Conservation (phyloP, 257 asterid species). For the Craterostigma plantagineum region DNA sequence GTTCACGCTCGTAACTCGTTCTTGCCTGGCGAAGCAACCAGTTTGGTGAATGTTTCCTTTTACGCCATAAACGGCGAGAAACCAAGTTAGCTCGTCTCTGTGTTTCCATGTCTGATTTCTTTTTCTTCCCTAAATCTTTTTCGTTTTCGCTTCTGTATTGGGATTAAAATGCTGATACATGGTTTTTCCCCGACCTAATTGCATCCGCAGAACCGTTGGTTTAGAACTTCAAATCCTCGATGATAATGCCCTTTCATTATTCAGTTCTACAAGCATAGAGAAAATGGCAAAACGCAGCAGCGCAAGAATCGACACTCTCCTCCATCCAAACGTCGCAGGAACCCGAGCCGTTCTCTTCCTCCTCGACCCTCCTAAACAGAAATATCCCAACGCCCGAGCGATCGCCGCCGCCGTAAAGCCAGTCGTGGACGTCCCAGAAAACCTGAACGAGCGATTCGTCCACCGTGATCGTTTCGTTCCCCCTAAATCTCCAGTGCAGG, state of each 20-base stretch:
- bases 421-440: conserved; percentile 82
- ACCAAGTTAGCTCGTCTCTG: too few species aligned
- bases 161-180: too few species aligned
- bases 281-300: conserved; percentile 57
- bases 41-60: too few species aligned
- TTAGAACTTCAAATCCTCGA: too few species aligned
- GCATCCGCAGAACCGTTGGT: too few species aligned
- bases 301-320: conserved; percentile 5
- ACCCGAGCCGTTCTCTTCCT: conserved; percentile 6
- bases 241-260: conserved; percentile 10
- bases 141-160: too few species aligned
- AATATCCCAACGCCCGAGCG: conserved; percentile 44
- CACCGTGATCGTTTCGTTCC: conserved; percentile 50
- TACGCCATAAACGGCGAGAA: too few species aligned
- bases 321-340: conserved; percentile 11
- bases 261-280: conserved; percentile 62
- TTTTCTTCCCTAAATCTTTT: too few species aligned
- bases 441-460: conserved; percentile 44
- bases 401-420: conserved; percentile 34
- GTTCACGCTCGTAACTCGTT: too few species aligned
- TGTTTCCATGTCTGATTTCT: too few species aligned
- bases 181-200: too few species aligned
- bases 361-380: conserved; percentile 33
- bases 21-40: too few species aligned
- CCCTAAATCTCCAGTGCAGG: conserved; percentile 84